Base-by-base conservation (phyloP, 192 early-diverging fungal species). In the Mortierella hygrophila region DNA sequence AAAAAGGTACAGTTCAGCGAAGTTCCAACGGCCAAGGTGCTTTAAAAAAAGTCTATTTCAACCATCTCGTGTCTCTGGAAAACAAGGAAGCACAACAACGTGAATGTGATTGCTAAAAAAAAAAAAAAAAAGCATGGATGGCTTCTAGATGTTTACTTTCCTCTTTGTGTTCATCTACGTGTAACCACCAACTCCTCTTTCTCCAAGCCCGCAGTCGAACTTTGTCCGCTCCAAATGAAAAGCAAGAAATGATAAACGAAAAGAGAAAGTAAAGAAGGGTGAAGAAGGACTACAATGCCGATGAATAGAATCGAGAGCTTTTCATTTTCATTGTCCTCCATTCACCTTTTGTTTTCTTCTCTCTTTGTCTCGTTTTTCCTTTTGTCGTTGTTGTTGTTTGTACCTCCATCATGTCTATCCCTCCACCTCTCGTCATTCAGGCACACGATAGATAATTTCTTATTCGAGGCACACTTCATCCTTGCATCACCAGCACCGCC, bases 391-490 rank as follows among this genome's bases (percentile, higher is more conserved):
- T 29, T 32, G 26, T 32, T 15, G 26, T 65, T 65, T 65, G 60
- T 65, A 65, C 60, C 29, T 32, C 60, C 26, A 4, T 32, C 26
- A 15, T 32, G 60, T 32, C 26, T 26, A 23, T 55, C 16, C n/a
- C 23, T 60, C 7, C 13, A 5, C 16, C 18, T 5, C 18, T 18
- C 49, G 26, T 65, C 29, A 65, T 32, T 65, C 60, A 38, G 70
- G 70, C 70, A 71, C 70, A 71, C 70, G 41, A 41, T 23, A 23
- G 40, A 71, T 71, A 71, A 42, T 71, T 71, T 16, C 70, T 71
- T 71, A 40, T 71, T 71, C 41, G 37, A 42, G 70, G 15, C n/a
- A 32, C 8, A 26, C 1, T 65, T 65, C 29, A 35, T 65, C 32
- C 60, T 65, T 32, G n/a, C 29, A 46, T 15, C 44, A 52, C 49